A percentile compares a stretch with the other conserved stretches of the same genome.
phyloP scores from a whole-genome alignment of 2,329 filamentous ascomycete genomes.

The Aspergillus sp. region DNA sequence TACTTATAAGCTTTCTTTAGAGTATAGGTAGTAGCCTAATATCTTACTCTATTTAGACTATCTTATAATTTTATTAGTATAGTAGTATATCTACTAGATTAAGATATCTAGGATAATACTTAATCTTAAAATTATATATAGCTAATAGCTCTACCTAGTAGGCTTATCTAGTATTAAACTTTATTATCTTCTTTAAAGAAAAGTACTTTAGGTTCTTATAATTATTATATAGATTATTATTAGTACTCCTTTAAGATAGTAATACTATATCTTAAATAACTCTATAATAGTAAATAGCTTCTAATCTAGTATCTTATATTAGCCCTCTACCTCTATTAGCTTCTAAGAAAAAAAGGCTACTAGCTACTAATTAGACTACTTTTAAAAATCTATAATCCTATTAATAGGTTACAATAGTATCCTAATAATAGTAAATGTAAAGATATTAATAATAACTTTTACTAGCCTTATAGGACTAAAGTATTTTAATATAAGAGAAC shows the following conservation, averaged over 20 bases:
- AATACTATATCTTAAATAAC: no score
- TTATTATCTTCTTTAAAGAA: background rate
- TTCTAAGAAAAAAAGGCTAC: background rate
- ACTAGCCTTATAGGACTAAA: background rate
- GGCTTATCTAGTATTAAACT: background rate
- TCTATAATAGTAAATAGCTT: background rate
- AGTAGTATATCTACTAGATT: slow-evolving; percentile 2
- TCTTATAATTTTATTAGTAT: background rate
- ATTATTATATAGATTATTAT: background rate
- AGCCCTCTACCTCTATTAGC: background rate
- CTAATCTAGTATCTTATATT: background rate
- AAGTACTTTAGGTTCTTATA: slow-evolving; percentile 2
- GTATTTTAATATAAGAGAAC: background rate
- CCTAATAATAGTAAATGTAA: background rate
- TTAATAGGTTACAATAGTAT: background rate
- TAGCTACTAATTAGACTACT: background rate
- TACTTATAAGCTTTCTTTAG: no score
- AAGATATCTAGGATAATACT: background rate
- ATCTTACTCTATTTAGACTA: background rate
- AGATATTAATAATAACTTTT: background rate
- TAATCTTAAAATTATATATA: background rate
- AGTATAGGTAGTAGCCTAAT: background rate
- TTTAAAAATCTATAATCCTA: background rate
- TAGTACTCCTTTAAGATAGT: no score
- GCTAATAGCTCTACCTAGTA: background rate